A percentile compares a stretch with the other conserved stretches of the same genome.
Conservation (phyloP, 2,329 filamentous ascomycete genomes). For the Coniochaeta sp. region DNA sequence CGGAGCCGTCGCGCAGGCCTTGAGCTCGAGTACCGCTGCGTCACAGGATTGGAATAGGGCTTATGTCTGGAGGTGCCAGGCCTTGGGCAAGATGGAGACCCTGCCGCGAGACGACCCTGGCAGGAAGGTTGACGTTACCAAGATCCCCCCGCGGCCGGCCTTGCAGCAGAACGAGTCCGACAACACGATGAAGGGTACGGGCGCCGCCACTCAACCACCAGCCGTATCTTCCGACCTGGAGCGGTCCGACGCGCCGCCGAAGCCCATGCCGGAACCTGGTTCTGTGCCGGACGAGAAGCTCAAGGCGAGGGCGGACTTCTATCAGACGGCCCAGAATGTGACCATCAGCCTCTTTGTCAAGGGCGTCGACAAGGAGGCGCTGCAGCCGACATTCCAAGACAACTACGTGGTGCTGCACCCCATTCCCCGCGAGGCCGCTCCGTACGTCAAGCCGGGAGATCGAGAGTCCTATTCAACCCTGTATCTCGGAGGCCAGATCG, state of each 20-base stretch:
- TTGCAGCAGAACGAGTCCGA: conserved; percentile 15
- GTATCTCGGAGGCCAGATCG: conserved; percentile 16
- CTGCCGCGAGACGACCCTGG: conserved; percentile 36
- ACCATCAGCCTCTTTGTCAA: conserved; percentile 32
- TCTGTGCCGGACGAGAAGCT: conserved; percentile 18
- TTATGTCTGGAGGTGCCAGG: conserved; percentile 37
- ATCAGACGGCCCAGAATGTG: conserved; percentile 28
- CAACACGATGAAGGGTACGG: background rate
- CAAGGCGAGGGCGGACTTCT: conserved; percentile 31
- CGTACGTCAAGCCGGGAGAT: conserved; percentile 15
- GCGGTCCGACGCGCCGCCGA: background rate
- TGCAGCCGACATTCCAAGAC: conserved; percentile 14
- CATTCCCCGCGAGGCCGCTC: conserved; percentile 14
- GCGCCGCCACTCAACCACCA: background rate
- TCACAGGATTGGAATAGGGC: conserved; percentile 28
- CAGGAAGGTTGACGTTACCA: conserved; percentile 34
- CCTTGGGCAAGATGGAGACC: conserved; percentile 35
- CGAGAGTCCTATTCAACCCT: conserved; percentile 15
- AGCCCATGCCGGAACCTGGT: conserved; percentile 5
- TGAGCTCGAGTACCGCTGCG: background rate
- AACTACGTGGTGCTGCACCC: conserved; percentile 12
- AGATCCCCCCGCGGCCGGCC: conserved; percentile 22
- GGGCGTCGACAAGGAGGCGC: conserved; percentile 20
- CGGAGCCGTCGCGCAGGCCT: background rate
- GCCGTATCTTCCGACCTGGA: background rate